Conservation (phyloP, 495 filamentous ascomycete species). For the Hypoxylon fragiforme region DNA sequence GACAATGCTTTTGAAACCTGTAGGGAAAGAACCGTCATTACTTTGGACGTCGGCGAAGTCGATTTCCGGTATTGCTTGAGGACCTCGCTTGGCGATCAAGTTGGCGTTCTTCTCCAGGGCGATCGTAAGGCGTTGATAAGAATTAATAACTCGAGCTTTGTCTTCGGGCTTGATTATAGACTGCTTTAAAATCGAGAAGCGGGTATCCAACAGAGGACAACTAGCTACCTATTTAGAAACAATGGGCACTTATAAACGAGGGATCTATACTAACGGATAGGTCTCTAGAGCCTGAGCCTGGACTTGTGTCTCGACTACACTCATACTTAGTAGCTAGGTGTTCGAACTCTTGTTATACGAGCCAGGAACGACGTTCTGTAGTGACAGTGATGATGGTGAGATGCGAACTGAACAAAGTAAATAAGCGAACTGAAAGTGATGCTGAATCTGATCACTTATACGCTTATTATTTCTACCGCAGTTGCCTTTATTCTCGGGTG, state of each 20-base stretch:
- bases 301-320: neutral
- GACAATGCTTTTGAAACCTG: neutral
- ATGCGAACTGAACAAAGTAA: neutral
- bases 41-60: neutral
- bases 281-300: neutral
- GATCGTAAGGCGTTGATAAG: neutral
- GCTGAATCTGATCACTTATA: neutral
- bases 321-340: neutral
- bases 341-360: neutral
- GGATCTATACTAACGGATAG: neutral
- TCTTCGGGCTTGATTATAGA: neutral
- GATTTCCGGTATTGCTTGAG: neutral
- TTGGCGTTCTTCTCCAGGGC: neutral
- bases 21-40: neutral
- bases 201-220: neutral
- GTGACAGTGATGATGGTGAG: neutral
- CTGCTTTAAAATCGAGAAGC: neutral
- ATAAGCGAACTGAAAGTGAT: neutral
- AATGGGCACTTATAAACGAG: neutral
- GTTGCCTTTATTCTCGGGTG: neutral
- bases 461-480: neutral
- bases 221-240: neutral
- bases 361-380: no score
- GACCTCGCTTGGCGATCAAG: neutral
- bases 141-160: neutral